Evolutionary conservation across 179 eudicot genomes (phyloP).

Genomic region (Silene vulgaris): DNA sequence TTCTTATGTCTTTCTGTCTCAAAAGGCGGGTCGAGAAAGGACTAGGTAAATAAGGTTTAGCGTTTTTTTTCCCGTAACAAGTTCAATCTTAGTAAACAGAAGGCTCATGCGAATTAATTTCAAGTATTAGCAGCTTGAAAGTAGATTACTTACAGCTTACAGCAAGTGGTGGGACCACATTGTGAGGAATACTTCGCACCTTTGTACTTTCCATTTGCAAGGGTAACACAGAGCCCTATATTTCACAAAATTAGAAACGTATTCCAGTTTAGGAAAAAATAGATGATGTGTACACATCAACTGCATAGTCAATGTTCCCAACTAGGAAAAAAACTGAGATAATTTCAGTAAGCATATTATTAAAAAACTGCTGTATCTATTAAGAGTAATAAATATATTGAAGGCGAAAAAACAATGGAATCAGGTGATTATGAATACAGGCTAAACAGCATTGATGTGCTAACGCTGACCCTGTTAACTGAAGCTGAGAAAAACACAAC

Average conservation of each 20-base stretch:
- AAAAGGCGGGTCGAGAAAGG: neutral
- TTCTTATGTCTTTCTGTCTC: neutral
- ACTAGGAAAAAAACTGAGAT: neutral
- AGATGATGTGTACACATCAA: neutral
- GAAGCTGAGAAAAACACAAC: neutral
- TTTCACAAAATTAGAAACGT: neutral
- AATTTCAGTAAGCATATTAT: neutral
- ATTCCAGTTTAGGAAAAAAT: too few species aligned
- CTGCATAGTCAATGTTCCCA: neutral
- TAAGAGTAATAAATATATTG: neutral
- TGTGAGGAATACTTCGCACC: conserved; percentile 75
- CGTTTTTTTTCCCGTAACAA: neutral
- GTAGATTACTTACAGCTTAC: conserved; percentile 73
- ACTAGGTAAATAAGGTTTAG: neutral
- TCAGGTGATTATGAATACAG: too few species aligned
- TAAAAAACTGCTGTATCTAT: neutral
- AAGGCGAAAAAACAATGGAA: neutral
- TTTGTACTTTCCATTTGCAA: conserved; percentile 66
- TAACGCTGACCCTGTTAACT: neutral
- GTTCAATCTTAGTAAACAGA: neutral
- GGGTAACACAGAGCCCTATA: conserved; percentile 52
- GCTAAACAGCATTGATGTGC: neutral
- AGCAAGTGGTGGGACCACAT: conserved; percentile 71
- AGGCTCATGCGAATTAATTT: neutral
- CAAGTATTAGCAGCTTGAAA: neutral